A percentile compares a stretch with the other conserved stretches of the same genome.
Conservation (phyloP, 2,329 filamentous ascomycete species). For the Fusarium gaditjirri region DNA sequence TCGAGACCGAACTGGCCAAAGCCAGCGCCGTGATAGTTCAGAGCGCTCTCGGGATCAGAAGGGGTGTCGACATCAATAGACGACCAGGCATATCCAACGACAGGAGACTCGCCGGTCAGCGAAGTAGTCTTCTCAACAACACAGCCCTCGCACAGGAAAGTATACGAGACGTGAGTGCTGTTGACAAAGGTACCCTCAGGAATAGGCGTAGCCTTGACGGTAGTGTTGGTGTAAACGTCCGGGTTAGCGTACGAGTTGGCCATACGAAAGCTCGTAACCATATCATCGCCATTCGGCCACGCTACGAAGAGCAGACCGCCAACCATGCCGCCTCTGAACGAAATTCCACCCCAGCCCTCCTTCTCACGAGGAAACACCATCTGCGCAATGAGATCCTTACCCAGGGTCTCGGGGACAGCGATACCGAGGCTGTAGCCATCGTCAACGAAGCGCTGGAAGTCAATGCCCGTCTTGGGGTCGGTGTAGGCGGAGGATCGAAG, state of each 20-base stretch:
- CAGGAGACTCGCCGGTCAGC: constrained; percentile 42
- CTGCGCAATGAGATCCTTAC: constrained; percentile 65
- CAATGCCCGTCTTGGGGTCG: constrained; percentile 58
- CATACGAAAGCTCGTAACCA: constrained; percentile 48
- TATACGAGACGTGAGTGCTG: constrained; percentile 63
- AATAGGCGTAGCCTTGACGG: constrained; percentile 55
- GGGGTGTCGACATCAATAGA: constrained; percentile 48
- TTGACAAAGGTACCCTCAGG: constrained; percentile 63
- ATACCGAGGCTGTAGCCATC: constrained; percentile 60
- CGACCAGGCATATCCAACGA: constrained; percentile 56
- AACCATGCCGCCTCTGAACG: constrained; percentile 59
- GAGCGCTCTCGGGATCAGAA: constrained; percentile 46
- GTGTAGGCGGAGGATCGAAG: constrained; percentile 47
- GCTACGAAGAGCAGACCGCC: constrained; percentile 59
- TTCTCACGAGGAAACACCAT: constrained; percentile 57
- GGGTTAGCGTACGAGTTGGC: constrained; percentile 59
- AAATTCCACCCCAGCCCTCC: constrained; percentile 59
- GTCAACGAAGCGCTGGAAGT: constrained; percentile 52
- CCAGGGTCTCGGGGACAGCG: constrained; percentile 59
- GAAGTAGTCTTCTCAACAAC: constrained; percentile 50
- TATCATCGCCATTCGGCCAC: constrained; percentile 59
- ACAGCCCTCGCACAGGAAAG: constrained; percentile 62
- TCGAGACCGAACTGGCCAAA: constrained; percentile 53
- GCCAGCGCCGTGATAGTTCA: constrained; percentile 54
- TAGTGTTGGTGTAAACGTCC: constrained; percentile 55